Conservation (phyloP, 1,139 yeast genomes). For the Eremothecium cymbalariae region DNA sequence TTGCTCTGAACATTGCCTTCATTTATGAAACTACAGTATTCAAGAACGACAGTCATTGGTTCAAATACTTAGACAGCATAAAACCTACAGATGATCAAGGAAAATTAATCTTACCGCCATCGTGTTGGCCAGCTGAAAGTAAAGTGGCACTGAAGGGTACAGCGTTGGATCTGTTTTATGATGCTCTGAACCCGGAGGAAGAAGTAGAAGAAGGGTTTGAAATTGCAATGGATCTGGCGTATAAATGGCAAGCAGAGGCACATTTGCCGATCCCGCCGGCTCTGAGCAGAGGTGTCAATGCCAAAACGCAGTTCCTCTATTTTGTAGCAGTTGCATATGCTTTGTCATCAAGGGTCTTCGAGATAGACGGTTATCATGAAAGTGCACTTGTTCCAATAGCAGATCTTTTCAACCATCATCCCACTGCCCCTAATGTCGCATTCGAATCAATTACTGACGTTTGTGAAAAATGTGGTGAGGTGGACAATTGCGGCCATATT, state of each 20-base stretch:
- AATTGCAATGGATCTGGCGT: slow-evolving; percentile 46
- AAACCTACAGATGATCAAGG: slow-evolving; percentile 34
- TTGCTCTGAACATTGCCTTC: slow-evolving; percentile 58
- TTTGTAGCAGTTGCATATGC: slow-evolving; percentile 51
- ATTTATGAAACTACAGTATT: slow-evolving; percentile 53
- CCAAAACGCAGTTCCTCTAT: slow-evolving; percentile 24
- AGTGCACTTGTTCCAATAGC: slow-evolving; percentile 85
- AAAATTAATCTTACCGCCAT: slow-evolving; percentile 44
- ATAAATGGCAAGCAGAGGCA: slow-evolving; percentile 25
- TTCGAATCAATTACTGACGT: slow-evolving; percentile 67
- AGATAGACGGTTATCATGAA: slow-evolving; percentile 66
- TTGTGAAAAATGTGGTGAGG: slow-evolving; percentile 65
- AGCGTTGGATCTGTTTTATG: slow-evolving; percentile 52
- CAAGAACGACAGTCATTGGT: slow-evolving; percentile 68
- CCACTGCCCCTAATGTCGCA: slow-evolving; percentile 54
- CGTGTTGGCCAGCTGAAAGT: slow-evolving; percentile 54
- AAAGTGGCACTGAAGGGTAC: slow-evolving; percentile 50
- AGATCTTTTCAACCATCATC: slow-evolving; percentile 73
- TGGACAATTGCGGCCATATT: slow-evolving; percentile 47
- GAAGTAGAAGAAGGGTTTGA: slow-evolving; percentile 52
- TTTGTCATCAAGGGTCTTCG: slow-evolving; percentile 72
- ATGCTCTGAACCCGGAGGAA: slow-evolving; percentile 27
- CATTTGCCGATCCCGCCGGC: slow-evolving; percentile 37
- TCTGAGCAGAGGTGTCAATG: slow-evolving; percentile 26
- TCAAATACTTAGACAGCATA: slow-evolving; percentile 50